These are phyloP conservation scores for Diplodia corticola DNA, from an alignment of 2,329 filamentous ascomycete species.

Conservation along the genomic window DNA sequence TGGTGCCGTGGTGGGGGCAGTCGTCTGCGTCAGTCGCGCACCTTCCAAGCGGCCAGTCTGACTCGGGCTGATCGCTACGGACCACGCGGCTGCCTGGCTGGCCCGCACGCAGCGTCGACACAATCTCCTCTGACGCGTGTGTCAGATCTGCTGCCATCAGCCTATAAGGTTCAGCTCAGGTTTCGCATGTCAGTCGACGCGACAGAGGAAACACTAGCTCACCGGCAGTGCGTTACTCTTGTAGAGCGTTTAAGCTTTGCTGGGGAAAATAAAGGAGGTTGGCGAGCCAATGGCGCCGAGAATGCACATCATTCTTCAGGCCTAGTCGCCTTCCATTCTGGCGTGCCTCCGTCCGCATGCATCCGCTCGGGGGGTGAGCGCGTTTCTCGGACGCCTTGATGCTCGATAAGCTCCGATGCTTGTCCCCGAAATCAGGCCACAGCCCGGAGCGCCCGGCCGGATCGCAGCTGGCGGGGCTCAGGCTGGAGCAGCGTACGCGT, in stretches of 20 bases:
- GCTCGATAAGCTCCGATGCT: not conserved
- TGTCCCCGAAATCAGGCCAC: not conserved
- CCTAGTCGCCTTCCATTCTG: not conserved
- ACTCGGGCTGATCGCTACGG: not conserved
- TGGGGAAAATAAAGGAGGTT: not conserved
- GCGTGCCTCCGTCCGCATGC: not conserved
- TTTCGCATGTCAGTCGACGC: not conserved
- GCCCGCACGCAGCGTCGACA: not conserved
- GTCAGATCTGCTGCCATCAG: not conserved
- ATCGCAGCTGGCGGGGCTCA: not conserved
- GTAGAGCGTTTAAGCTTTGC: not conserved
- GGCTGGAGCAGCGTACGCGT: not conserved
- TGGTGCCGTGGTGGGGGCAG: too few relatives aligned
- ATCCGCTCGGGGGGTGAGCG: not conserved
- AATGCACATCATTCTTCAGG: not conserved
- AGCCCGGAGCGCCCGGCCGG: not conserved
- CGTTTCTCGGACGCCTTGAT: not conserved
- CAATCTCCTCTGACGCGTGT: not conserved
- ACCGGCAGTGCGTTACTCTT: not conserved
- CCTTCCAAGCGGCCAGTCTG: not conserved
- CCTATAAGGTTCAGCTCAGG: not conserved
- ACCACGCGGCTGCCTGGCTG: not conserved
- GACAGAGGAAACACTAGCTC: not conserved
- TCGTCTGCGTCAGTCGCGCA: not conserved
- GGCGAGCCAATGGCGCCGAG: conserved; percentile 4